Conservation (phyloP, 257 asterid genomes). For the Solanum tarapatanum region DNA sequence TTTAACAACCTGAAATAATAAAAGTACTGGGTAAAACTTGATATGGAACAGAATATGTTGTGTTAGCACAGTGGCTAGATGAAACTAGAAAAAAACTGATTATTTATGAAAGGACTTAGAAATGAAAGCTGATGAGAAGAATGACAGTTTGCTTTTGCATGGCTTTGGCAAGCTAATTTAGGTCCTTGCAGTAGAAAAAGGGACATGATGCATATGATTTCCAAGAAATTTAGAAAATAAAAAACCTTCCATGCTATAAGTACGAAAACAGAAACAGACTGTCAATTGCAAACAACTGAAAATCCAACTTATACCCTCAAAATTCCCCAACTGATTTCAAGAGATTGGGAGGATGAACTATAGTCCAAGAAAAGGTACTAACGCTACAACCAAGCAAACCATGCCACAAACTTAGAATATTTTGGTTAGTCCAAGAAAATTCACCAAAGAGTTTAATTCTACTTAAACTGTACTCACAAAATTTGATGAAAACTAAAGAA, state of each 20-base stretch:
- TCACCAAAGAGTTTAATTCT: neutral
- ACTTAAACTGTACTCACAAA: neutral
- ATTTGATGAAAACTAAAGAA: neutral
- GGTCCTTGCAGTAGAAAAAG: neutral
- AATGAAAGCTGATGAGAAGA: neutral
- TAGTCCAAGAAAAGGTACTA: neutral
- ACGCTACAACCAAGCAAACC: neutral
- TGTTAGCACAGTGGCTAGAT: neutral
- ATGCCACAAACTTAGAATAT: neutral
- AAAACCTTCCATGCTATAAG: neutral
- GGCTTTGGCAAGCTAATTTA: neutral
- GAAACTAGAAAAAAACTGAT: neutral
- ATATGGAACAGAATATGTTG: neutral
- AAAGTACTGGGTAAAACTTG: neutral
- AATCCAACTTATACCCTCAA: neutral
- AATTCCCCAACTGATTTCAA: neutral
- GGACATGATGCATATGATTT: neutral
- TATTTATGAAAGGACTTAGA: neutral
- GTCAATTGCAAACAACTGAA: neutral
- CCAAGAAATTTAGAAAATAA: neutral
- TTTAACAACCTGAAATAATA: constrained; percentile 64
- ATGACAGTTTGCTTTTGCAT: neutral
- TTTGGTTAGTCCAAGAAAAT: neutral
- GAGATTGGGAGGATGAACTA: neutral
- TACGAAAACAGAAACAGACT: neutral